These are phyloP conservation scores for Gossypium lobatum DNA, from an alignment of 441 rosid species.

Conservation along the genomic window DNA sequence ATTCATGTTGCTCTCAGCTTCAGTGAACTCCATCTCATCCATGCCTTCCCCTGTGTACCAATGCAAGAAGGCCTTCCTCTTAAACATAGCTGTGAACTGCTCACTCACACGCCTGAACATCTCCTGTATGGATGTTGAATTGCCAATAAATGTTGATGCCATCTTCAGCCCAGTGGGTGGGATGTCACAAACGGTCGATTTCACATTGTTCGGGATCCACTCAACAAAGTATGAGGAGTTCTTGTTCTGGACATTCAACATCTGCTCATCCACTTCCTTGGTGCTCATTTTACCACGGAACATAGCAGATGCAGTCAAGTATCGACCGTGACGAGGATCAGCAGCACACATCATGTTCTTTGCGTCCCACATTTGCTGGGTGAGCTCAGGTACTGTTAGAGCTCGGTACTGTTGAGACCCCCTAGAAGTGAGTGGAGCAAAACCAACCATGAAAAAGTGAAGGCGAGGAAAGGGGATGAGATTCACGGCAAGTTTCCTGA, in stretches of 20 bases:
- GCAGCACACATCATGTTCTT: conserved; percentile 69
- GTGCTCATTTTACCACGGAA: conserved; percentile 66
- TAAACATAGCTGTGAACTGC: conserved; percentile 60
- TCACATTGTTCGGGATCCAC: conserved; percentile 59
- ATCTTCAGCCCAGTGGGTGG: conserved; percentile 52
- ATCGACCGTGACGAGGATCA: conserved; percentile 52
- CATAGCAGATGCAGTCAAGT: conserved; percentile 55
- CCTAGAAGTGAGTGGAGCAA: conserved; percentile 57
- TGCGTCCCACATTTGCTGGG: conserved; percentile 75
- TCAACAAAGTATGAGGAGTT: conserved; percentile 58
- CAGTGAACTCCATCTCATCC: conserved; percentile 64
- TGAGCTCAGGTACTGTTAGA: conserved; percentile 57
- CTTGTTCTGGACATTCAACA: conserved; percentile 60
- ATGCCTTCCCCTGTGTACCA: conserved; percentile 61
- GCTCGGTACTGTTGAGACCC: conserved; percentile 59
- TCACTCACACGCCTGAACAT: conserved; percentile 54
- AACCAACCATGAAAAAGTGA: conserved; percentile 74
- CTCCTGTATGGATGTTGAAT: conserved; percentile 53
- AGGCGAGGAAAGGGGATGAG: conserved; percentile 66
- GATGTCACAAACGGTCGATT: conserved; percentile 53
- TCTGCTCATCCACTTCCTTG: conserved; percentile 56
- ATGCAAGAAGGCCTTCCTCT: conserved; percentile 64
- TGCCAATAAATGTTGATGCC: conserved; percentile 55
- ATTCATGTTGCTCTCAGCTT: conserved; percentile 48
- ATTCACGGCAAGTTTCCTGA: conserved; percentile 63